Evolutionary conservation across 768 basidiomycete species (phyloP).

Genomic region (Phaeotremella fagi): DNA sequence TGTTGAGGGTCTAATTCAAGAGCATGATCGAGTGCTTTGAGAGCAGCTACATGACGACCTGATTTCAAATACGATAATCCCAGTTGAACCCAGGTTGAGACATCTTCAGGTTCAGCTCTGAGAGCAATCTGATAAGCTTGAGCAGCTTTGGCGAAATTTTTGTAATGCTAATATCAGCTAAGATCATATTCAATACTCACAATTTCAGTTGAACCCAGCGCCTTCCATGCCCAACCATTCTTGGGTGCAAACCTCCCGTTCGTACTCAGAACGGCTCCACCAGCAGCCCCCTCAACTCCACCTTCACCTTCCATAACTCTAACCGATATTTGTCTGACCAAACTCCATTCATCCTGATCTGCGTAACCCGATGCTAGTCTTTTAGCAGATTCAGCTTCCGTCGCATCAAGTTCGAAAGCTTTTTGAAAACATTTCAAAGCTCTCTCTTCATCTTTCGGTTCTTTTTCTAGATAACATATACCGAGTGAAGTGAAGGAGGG

Average conservation of each 20-base stretch:
- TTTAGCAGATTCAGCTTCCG: slow-evolving; percentile 77
- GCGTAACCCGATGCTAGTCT: slow-evolving; percentile 84
- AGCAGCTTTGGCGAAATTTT: slow-evolving; percentile 68
- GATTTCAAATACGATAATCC: slow-evolving; percentile 87
- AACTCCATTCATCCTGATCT: slow-evolving; percentile 87
- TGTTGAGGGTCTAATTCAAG: slow-evolving; percentile 67
- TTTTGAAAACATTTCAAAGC: slow-evolving; percentile 96
- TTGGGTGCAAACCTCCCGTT: slow-evolving; percentile 54
- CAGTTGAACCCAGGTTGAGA: slow-evolving; percentile 78
- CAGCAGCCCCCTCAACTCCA: slow-evolving; percentile 60
- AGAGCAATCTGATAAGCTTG: slow-evolving; percentile 81
- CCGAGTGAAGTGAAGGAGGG: slow-evolving; percentile 93
- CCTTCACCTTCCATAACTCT: slow-evolving; percentile 92
- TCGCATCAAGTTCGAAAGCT: slow-evolving; percentile 91
- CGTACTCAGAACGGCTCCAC: slow-evolving; percentile 49
- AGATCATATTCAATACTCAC: slow-evolving; percentile 53
- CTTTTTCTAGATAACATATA: slow-evolving; percentile 71
- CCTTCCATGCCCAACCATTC: slow-evolving; percentile 98
- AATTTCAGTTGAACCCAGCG: slow-evolving; percentile 81
- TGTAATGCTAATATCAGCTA: slow-evolving; percentile 28
- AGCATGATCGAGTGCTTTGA: slow-evolving; percentile 77
- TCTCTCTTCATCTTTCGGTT: slow-evolving; percentile 72
- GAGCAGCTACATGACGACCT: slow-evolving; percentile 79
- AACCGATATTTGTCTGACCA: slow-evolving; percentile 88
- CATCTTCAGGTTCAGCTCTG: slow-evolving; percentile 70